Base-by-base conservation (phyloP, 1,284 basidiomycete genomes). In the Garcileccinum viscosum region DNA sequence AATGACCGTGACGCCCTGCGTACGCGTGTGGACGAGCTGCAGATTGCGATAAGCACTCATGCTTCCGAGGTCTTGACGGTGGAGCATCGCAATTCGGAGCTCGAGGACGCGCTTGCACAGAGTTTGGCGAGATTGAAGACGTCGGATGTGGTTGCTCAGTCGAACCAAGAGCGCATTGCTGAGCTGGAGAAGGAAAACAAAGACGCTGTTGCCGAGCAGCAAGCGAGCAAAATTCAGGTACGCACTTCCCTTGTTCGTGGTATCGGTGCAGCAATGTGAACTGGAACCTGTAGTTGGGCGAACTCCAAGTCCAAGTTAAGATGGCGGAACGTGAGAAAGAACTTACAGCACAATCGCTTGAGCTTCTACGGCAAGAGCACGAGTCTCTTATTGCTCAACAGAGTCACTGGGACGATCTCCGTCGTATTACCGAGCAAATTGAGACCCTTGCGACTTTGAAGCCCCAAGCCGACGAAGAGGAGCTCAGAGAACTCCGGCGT, bases 391-490 rank as follows among this genome's bases (percentile, higher is more conserved):
- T 84, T 7, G 80, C 86, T 30, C 90, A 93, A 70, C 88, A 92
- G 74, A 84, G 77, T 42, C 88, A 91, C 67, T 93, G 91, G 92
- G 91, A 93, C 33, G 87, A 90, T 59, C 83, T 94, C 27, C 90
- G 85, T 44, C 87, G 86, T 59, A 85, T 89, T 0, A 84, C 88
- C 4, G 90, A 92, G 72, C 90, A 93, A 76, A 87, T 95, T 27
- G 90, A 93, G 67, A 78, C 83, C 63, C 84, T 95, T 58, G 83
- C 89, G 22, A 84, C 80, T 60, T 81, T 91, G 56, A 83, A 93
- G 67, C 85, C 86, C 2, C 88, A 89, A 71, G 84, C 83, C n/a
- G 90, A 92, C 72, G 89, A 86, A 69, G 90, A 90, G 56, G 93
- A 95, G 73, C 73, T 93, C 59, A 86, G 86, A 72, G 92, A 94